These are phyloP conservation scores for Suillus subaureus DNA, from an alignment of 768 basidiomycete genomes.

Conservation along the genomic window DNA sequence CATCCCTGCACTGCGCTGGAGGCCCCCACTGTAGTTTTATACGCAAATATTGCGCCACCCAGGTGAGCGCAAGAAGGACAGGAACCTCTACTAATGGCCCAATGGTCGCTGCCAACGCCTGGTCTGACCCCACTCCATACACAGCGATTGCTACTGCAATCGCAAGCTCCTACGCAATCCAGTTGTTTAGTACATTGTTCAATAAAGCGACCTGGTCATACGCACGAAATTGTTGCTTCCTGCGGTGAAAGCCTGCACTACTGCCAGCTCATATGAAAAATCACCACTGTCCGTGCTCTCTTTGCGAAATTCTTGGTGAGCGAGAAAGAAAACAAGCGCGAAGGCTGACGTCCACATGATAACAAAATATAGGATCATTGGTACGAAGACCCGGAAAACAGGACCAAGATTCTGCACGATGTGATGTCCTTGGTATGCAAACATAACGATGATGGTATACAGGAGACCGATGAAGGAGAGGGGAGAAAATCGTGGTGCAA, in stretches of 20 bases:
- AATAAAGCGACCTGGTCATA: constrained; percentile 2
- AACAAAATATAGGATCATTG: constrained; percentile 76
- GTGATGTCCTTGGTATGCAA: constrained; percentile 68
- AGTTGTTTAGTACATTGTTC: neutral
- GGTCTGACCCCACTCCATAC: constrained; percentile 75
- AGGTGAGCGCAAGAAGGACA: constrained; percentile 69
- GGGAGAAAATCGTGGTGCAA: constrained; percentile 71
- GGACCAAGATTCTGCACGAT: constrained; percentile 75
- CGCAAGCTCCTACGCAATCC: constrained; percentile 61
- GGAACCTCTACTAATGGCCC: constrained; percentile 82
- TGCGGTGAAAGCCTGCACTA: constrained; percentile 79
- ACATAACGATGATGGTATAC: constrained; percentile 79
- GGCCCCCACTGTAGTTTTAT: constrained; percentile 42
- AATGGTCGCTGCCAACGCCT: constrained; percentile 81
- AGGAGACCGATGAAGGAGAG: constrained; percentile 74
- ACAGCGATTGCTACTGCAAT: constrained; percentile 81
- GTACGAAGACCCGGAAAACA: constrained; percentile 82
- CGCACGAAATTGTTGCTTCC: constrained; percentile 78
- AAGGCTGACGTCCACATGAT: constrained; percentile 77
- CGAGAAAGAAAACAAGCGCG: constrained; percentile 51
- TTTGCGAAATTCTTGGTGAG: constrained; percentile 32
- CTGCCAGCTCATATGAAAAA: constrained; percentile 69
- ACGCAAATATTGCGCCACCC: constrained; percentile 55
- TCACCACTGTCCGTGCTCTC: constrained; percentile 9
- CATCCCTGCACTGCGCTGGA: neutral